Evolutionary conservation across 2,329 filamentous ascomycete species (phyloP), one percentile per base, ranked within the genome.

Genomic region (Penicillium fuscoglaucum): DNA sequence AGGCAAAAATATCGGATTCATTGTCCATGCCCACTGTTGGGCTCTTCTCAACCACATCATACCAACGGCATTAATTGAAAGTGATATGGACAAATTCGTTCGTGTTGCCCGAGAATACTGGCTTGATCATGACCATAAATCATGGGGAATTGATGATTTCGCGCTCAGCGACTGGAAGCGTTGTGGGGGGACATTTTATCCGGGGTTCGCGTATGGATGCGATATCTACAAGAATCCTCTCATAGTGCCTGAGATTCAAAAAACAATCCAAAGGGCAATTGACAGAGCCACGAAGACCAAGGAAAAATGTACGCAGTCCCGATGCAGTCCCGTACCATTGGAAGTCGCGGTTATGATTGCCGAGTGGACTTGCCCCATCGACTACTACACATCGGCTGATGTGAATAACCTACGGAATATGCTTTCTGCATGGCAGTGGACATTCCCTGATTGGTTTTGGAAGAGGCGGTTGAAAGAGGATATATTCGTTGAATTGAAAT

Each of bases 21-120:
- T 57, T 24, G 37, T 59, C 6, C 59, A 61, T 48, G 52, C 52
- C n/a, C 52, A 61, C 46, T 61, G 59, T 40, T 61, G 59, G 56
- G 45, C 24, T 7, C 26, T 61, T n/a, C 21, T 59, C 28, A 17
- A 43, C 19, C 40, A n/a, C 24, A 40, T 49, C 4, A 29, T 52
- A 31, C 19, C 24, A 48, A 46, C 31, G 8, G 47, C 8, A 21
- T 33, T 26, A 26, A 43, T 13, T 21, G 44, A 46, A 29, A 46
- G 3, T 2, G 8, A 46, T 1, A 2, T 61, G 7, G 31, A 15
- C 8, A 57, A 39, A 26, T 41, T 61, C 6, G 31, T 59, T 17
- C 19, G 24, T 29, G 29, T 24, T 45, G 48, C 15, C 29, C 57
- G 40, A 53, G 21, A 46, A 10, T 54, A 61, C 40, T 61, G 56